Evolutionary conservation across 305 asterid species (phyloP), one percentile per base, ranked within the genome.

Genomic region (Fraxinus dipetala): DNA sequence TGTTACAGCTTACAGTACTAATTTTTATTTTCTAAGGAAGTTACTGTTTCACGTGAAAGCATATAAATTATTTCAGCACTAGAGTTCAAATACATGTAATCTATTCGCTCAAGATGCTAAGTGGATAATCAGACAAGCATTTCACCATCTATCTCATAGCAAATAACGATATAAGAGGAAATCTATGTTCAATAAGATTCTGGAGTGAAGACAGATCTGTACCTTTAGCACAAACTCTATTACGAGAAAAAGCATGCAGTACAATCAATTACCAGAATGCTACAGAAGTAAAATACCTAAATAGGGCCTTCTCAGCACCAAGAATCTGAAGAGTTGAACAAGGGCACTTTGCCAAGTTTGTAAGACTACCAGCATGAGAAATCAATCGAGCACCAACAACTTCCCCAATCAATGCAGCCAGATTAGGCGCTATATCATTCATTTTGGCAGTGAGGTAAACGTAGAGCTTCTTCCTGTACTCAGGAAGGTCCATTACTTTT

Each of bases 231-330:
- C 5, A 54, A 54, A 14, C 8, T 54, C 65, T 13, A 51, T 51
- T 54, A 54, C 7, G 22, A 54, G 65, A 51, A n/a, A 81, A 38
- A 14, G 67, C 3, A 32, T 31, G 63, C 4, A 74, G 5, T 51
- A 77, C 72, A 11, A 30, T 8, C 6, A 56, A 56, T 5, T 56
- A 16, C 14, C 48, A 20, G 43, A 72, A 16, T 34, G 78, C 30
- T 7, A 9, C 20, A 69, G 28, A 13, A 38, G 56, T 28, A 72
- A 63, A 54, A 59, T 81, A 95, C 98, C 99, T 91, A 84, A 95
- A 95, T 76, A 94, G 94, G 31, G 99, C 99, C 89, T 95, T 95
- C 85, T 95, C 99, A 40, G 99, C 99, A 31, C 99, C 99, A 85
- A 94, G 94, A 85, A 95, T 95, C 91, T 94, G 99, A 85, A 95